Evolutionary conservation across 495 filamentous ascomycete species (phyloP).

Genomic region (Aspergillus leporis): DNA sequence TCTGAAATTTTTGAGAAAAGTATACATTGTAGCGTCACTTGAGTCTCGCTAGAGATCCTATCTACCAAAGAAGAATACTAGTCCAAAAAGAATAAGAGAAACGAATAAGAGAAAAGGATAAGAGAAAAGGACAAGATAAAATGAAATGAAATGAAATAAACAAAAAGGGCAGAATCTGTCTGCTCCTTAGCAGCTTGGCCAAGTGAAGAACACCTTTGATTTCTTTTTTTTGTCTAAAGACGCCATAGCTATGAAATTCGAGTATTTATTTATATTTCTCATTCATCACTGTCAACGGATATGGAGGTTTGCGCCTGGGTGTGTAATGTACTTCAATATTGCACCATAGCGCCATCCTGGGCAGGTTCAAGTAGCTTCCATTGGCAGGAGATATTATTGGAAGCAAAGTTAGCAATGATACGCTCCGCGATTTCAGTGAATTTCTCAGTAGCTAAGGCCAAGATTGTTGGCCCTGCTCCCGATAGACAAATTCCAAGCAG

Average conservation of each 20-base stretch:
- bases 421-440: slow-evolving; percentile 80
- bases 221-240: neutral
- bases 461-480: slow-evolving; percentile 90
- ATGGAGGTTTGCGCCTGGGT: neutral
- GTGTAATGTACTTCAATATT: slow-evolving; percentile 9
- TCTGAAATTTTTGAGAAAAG: no score
- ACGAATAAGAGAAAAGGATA: no score
- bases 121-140: no score
- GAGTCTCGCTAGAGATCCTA: neutral
- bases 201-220: neutral
- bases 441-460: slow-evolving; percentile 85
- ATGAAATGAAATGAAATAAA: no score
- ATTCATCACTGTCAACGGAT: neutral
- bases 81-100: neutral
- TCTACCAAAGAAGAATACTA: neutral
- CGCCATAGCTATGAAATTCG: neutral
- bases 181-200: neutral
- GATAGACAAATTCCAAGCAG: slow-evolving; percentile 90
- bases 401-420: slow-evolving; percentile 67
- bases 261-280: neutral
- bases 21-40: no score
- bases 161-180: neutral
- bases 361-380: slow-evolving; percentile 90
- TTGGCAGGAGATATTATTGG: slow-evolving; percentile 71
- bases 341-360: slow-evolving; percentile 73